phyloP scores from a whole-genome alignment of 176 grass and related monocot species.

The Cenchrus purpureus region DNA sequence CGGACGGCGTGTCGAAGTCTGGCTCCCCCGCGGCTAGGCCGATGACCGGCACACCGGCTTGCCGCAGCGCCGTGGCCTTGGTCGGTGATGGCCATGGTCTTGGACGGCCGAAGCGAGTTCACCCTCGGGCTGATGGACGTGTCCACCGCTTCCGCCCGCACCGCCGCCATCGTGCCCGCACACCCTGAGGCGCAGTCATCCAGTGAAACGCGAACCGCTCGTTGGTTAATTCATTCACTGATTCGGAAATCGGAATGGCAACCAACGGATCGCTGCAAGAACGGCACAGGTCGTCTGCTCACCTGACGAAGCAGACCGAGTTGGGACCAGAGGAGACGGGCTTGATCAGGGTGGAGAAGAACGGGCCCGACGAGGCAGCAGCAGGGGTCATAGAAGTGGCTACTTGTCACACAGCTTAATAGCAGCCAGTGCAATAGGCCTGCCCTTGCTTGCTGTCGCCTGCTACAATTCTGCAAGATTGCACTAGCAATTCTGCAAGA shows the following conservation, averaged over 20 bases:
- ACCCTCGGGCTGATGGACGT: slow-evolving; percentile 71
- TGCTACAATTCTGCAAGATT: not conserved
- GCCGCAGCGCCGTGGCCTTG: slow-evolving; percentile 73
- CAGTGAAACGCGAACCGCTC: not conserved
- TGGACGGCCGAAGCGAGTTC: slow-evolving; percentile 72
- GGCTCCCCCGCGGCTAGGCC: slow-evolving; percentile 68
- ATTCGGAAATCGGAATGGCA: too few species aligned
- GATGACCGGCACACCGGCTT: slow-evolving; percentile 76
- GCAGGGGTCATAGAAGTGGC: not conserved
- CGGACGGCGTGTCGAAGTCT: slow-evolving; percentile 65
- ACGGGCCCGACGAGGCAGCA: slow-evolving; percentile 15
- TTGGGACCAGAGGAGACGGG: not conserved
- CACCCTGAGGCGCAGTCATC: too few species aligned
- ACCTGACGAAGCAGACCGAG: slow-evolving; percentile 46
- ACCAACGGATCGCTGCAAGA: not conserved
- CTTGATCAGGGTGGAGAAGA: slow-evolving; percentile 15
- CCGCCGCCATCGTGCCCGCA: slow-evolving; percentile 33
- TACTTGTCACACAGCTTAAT: not conserved
- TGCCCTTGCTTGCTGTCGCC: not conserved
- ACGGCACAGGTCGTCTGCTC: not conserved
- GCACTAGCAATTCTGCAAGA: not conserved
- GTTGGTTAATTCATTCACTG: not conserved
- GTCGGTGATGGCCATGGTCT: slow-evolving; percentile 93
- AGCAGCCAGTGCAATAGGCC: not conserved
- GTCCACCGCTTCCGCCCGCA: slow-evolving; percentile 56